These are phyloP conservation scores for Colletotrichum eremochloae DNA, from an alignment of 2,329 filamentous ascomycete species.

Conservation along the genomic window DNA sequence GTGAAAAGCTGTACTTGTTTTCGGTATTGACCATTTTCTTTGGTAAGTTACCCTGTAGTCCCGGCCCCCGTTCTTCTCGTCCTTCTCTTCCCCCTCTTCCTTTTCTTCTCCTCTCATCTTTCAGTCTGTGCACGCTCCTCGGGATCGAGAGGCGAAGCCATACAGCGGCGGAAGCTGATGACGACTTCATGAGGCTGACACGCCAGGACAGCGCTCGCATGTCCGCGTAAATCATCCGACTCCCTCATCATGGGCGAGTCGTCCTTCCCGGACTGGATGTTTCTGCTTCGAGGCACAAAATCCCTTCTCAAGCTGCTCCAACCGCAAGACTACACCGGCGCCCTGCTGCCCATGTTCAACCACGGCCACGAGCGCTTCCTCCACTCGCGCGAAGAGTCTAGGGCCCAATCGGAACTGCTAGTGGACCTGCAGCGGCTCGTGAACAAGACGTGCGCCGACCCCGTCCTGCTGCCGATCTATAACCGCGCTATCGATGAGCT, in stretches of 20 bases:
- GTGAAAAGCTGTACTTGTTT: constrained; percentile 48
- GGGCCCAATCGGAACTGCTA: constrained; percentile 40
- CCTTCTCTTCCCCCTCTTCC: background rate
- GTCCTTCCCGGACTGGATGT: constrained; percentile 50
- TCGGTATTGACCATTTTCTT: constrained; percentile 52
- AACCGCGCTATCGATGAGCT: constrained; percentile 44
- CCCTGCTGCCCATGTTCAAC: constrained; percentile 42
- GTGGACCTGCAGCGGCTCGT: constrained; percentile 44
- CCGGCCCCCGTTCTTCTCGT: background rate
- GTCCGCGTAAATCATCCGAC: constrained; percentile 48
- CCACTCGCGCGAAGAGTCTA: constrained; percentile 34
- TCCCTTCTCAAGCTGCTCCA: constrained; percentile 46
- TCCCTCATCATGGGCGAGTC: constrained; percentile 49
- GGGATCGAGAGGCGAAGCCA: background rate
- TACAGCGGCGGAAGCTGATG: background rate
- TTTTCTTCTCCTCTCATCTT: background rate
- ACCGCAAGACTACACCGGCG: constrained; percentile 39
- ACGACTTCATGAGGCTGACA: background rate
- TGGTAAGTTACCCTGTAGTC: constrained; percentile 40
- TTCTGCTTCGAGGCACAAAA: constrained; percentile 48
- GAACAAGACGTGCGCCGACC: constrained; percentile 42
- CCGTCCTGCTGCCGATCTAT: constrained; percentile 43
- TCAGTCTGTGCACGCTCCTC: no score
- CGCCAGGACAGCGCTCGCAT: constrained; percentile 44
- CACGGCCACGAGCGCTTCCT: constrained; percentile 46